Conservation (phyloP, 2,329 filamentous ascomycete species). For the Sporothrix schenckii region DNA sequence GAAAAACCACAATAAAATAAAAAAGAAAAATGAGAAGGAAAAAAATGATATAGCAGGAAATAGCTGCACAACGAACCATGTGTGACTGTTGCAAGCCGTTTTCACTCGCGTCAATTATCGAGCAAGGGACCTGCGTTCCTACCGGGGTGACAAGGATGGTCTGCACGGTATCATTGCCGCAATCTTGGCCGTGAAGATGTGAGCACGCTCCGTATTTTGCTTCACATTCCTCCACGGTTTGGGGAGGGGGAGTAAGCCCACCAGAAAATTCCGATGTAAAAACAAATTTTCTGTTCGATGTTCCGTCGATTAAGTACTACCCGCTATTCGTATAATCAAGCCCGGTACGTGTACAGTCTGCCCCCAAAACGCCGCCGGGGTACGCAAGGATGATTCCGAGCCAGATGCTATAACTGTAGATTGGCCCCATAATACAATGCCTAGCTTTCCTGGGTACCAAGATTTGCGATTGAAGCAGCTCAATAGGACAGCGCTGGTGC, state of each 20-base stretch:
- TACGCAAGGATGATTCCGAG: neutral
- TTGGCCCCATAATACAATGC: neutral
- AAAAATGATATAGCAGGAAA: too few relatives aligned
- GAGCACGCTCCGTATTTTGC: neutral
- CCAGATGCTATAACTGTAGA: neutral
- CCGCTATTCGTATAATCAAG: constrained; percentile 1
- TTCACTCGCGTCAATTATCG: neutral
- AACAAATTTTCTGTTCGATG: neutral
- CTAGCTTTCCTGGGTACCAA: neutral
- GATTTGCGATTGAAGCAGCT: neutral
- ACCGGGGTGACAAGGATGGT: neutral
- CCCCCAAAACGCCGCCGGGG: neutral
- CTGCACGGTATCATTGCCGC: constrained; percentile 11
- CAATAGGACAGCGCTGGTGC: neutral
- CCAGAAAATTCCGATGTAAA: neutral
- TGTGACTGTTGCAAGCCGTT: neutral
- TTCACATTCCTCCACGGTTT: neutral
- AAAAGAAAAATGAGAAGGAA: too few relatives aligned
- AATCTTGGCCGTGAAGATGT: neutral
- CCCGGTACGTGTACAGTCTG: neutral
- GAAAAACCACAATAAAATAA: too few relatives aligned
- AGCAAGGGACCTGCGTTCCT: neutral
- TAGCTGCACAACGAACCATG: neutral
- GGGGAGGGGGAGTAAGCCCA: neutral
- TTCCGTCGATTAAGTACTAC: constrained; percentile 5